A percentile compares a stretch with the other conserved stretches of the same genome.
phyloP scores from a whole-genome alignment of 2,329 filamentous ascomycete species.

The Clonostachys byssicola region DNA sequence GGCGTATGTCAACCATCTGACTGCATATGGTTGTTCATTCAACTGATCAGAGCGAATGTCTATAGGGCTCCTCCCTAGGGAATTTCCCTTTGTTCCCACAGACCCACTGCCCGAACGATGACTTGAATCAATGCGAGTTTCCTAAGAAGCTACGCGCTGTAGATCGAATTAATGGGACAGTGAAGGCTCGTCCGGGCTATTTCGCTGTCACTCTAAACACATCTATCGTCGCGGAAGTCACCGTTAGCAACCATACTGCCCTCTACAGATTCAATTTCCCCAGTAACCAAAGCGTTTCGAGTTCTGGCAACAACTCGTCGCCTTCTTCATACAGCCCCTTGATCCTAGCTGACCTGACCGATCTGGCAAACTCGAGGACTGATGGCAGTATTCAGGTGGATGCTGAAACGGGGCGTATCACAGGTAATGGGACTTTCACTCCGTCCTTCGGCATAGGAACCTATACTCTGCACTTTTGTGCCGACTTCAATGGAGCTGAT shows the following conservation, averaged over 20 bases:
- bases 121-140: constrained; percentile 44
- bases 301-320: constrained; percentile 5
- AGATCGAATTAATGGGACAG: constrained; percentile 41
- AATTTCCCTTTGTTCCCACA: constrained; percentile 50
- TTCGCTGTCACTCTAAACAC: constrained; percentile 54
- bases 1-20: constrained; percentile 15
- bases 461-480: constrained; percentile 56
- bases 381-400: constrained; percentile 20
- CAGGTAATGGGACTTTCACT: constrained; percentile 51
- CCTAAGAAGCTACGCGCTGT: constrained; percentile 40
- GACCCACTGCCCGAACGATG: constrained; percentile 37
- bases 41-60: background rate
- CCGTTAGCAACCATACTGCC: constrained; percentile 52
- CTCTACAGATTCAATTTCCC: constrained; percentile 59
- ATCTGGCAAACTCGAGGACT: constrained; percentile 33
- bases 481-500: constrained; percentile 48
- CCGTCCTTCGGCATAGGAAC: constrained; percentile 58
- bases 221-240: constrained; percentile 58
- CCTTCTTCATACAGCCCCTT: constrained; percentile 33
- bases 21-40: background rate
- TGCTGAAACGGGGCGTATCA: constrained; percentile 46
- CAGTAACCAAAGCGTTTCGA: constrained; percentile 12
- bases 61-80: constrained; percentile 35
- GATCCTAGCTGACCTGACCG: constrained; percentile 54
- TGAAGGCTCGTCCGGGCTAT: constrained; percentile 57